Base-by-base conservation (phyloP, 345 rosid species). In the Geranium brycei region DNA sequence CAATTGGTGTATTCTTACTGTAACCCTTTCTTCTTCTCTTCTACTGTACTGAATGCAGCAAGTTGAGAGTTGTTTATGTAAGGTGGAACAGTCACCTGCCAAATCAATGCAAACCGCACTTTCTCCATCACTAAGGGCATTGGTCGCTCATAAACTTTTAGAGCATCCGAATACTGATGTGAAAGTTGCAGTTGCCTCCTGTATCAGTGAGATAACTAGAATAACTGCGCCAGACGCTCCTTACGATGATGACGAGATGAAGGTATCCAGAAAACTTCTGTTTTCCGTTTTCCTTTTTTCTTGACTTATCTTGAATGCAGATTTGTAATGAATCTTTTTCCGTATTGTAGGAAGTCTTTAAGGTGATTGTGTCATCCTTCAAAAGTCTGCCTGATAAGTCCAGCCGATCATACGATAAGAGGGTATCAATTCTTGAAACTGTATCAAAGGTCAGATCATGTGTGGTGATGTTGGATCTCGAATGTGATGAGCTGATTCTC, bases 181-280 rank as follows among this genome's bases (percentile, higher is more conserved):
- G 53, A 87, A 79, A 79, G 96, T 87, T 75, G 85, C 95, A 18
- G 97, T 91, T 57, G 95, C 96, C 55, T 80, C 93, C 41, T 95
- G 97, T 80, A 88, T 95, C 70, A 88, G 95, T 72, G 99, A 95
- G 83, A 87, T 91, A 71, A 95, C 95, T 16, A 83, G 99, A 79
- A 95, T 95, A 67, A 95, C 97, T 58, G 99, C 99, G 23, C 99
- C 99, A 0, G 99, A 95, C 7, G 97, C 96, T 71, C 99, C 99
- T 17, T 95, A 84, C 69, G 88, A 80, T 19, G 97, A 95, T 80
- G 96, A 88, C 0, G 76, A 73, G 72, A 91, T 95, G 99, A 95
- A 77, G 91, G 99, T 95, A 69, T 28, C 58, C 59, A 5, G 57
- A 53, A 16, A 51, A 31, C 15, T 32, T 17, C 28, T 31, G 60